Evolutionary conservation across 768 basidiomycete genomes (phyloP).

Genomic region (Lactifluus piperatus): DNA sequence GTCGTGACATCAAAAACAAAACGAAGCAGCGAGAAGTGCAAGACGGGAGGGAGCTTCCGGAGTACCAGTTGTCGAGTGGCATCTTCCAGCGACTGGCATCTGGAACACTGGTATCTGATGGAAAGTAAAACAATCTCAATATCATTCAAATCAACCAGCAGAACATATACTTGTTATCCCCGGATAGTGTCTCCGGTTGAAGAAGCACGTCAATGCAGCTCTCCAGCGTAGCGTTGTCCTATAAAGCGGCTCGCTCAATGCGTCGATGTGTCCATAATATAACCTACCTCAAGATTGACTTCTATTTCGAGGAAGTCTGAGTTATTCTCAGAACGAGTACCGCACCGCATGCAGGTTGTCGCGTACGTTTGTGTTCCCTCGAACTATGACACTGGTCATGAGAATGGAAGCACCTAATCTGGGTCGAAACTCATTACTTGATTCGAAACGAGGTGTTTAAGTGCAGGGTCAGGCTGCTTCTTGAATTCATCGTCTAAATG

Average conservation of each 20-base stretch:
- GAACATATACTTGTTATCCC: conserved; percentile 67
- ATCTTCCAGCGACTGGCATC: conserved; percentile 63
- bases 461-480: conserved; percentile 56
- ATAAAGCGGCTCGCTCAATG: not conserved
- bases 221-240: conserved; percentile 69
- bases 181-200: conserved; percentile 62
- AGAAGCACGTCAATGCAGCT: conserved; percentile 60
- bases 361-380: conserved; percentile 79
- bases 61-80: conserved; percentile 74
- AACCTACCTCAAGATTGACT: conserved; percentile 63
- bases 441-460: conserved; percentile 62
- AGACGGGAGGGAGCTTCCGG: conserved; percentile 67
- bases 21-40: conserved; percentile 89
- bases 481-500: conserved; percentile 82
- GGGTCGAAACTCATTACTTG: conserved; percentile 41
- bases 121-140: not conserved
- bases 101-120: conserved; percentile 69
- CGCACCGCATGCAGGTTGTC: conserved; percentile 68
- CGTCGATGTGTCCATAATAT: not conserved
- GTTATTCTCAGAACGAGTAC: conserved; percentile 54
- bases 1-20: conserved; percentile 79
- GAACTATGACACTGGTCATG: conserved; percentile 44
- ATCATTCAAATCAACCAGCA: not conserved
- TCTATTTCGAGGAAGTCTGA: conserved; percentile 85
- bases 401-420: not conserved